phyloP scores from a whole-genome alignment of 2,329 filamentous ascomycete genomes.

The Amauroascus verrucosus region DNA sequence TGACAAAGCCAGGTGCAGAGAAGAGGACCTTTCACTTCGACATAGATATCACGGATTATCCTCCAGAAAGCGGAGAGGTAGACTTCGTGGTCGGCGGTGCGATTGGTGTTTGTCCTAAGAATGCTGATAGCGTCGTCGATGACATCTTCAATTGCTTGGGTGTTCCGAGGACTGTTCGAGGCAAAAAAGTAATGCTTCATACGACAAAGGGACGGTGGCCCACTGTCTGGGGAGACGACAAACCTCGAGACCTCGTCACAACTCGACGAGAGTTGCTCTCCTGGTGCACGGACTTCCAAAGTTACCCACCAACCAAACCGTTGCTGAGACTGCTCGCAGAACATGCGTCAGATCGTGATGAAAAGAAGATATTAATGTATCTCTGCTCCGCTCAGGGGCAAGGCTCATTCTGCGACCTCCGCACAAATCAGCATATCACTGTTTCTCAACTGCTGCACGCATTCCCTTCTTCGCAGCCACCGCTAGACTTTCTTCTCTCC shows the following conservation, averaged over 20 bases:
- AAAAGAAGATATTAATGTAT: slow-evolving; percentile 80
- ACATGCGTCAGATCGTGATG: slow-evolving; percentile 64
- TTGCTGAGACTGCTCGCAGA: slow-evolving; percentile 79
- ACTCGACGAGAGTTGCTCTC: slow-evolving; percentile 85
- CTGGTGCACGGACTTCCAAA: slow-evolving; percentile 92
- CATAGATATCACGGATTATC: slow-evolving; percentile 90
- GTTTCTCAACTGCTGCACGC: slow-evolving; percentile 77
- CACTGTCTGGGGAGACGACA: slow-evolving; percentile 92
- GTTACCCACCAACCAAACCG: slow-evolving; percentile 79
- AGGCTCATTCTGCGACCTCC: slow-evolving; percentile 84
- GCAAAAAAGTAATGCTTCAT: slow-evolving; percentile 69
- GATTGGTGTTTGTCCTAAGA: slow-evolving; percentile 85
- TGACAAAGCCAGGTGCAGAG: slow-evolving; percentile 80
- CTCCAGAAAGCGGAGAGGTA: slow-evolving; percentile 63
- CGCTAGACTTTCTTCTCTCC: slow-evolving; percentile 69
- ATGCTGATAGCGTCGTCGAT: slow-evolving; percentile 65
- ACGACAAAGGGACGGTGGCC: slow-evolving; percentile 83
- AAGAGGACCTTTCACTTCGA: slow-evolving; percentile 98
- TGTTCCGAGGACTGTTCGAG: slow-evolving; percentile 69
- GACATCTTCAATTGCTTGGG: slow-evolving; percentile 72
- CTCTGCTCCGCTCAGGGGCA: slow-evolving; percentile 85
- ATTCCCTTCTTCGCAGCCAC: slow-evolving; percentile 84
- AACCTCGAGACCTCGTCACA: slow-evolving; percentile 73
- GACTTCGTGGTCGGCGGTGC: slow-evolving; percentile 97
- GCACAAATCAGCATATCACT: slow-evolving; percentile 77